Evolutionary conservation across 1,139 yeast species (phyloP).

Genomic region (Kurtzmaniella quercitrusa): DNA sequence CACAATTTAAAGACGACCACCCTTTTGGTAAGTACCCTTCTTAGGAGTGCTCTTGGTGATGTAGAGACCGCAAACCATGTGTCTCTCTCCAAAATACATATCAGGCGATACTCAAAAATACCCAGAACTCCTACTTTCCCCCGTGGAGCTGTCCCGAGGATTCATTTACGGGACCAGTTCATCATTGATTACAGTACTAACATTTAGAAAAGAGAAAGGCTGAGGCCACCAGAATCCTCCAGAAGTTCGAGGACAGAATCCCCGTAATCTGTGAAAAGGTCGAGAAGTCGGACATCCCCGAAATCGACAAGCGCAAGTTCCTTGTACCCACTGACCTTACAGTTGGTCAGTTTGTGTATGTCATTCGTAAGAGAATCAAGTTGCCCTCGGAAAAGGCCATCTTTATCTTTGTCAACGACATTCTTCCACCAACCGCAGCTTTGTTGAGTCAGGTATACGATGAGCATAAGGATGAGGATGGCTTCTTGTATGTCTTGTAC

Average conservation of each 20-base stretch:
- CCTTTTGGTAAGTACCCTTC: slow-evolving; percentile 53
- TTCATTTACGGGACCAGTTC: no score
- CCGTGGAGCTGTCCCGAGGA: no score
- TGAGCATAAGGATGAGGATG: slow-evolving; percentile 96
- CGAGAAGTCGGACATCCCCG: slow-evolving; percentile 93
- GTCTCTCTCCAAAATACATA: no score
- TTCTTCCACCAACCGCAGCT: slow-evolving; percentile 96
- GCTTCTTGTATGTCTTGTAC: slow-evolving; percentile 89
- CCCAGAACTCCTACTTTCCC: no score
- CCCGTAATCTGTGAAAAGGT: slow-evolving; percentile 98
- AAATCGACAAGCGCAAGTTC: slow-evolving; percentile 94
- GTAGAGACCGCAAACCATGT: no score
- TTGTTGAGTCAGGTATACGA: slow-evolving; percentile 91
- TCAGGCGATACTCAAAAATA: no score
- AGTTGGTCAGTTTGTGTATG: slow-evolving; percentile 97
- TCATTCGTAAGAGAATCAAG: slow-evolving; percentile 91
- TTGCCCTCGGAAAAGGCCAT: slow-evolving; percentile 97
- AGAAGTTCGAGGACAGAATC: slow-evolving; percentile 85
- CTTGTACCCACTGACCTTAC: slow-evolving; percentile 94
- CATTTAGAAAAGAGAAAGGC: slow-evolving; percentile 84
- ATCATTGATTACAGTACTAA: slow-evolving; percentile 16
- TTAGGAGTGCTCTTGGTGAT: no score
- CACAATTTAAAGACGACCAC: slow-evolving; percentile 90
- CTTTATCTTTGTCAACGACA: slow-evolving; percentile 92
- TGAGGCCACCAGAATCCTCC: slow-evolving; percentile 87